phyloP scores from a whole-genome alignment of 805 yeast genomes.

The Jamesozyma jinghongensis region DNA sequence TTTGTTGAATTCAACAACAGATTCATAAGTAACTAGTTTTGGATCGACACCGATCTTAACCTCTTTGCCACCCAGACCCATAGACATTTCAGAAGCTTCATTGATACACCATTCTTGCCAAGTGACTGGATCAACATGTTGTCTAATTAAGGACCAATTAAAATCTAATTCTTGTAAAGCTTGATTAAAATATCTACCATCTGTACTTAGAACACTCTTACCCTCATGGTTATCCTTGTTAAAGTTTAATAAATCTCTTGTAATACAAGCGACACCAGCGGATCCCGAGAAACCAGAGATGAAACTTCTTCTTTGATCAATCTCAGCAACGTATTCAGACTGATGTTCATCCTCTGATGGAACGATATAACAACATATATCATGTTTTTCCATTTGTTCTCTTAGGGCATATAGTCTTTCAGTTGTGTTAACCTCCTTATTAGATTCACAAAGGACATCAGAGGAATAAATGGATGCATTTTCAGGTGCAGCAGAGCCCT shows the following conservation, averaged over 20 bases:
- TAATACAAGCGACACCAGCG: constrained; percentile 85
- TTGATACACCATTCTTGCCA: constrained; percentile 77
- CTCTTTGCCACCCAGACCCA: constrained; percentile 33
- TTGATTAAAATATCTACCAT: constrained; percentile 90
- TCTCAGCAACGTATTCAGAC: constrained; percentile 74
- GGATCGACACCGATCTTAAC: constrained; percentile 77
- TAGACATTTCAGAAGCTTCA: constrained; percentile 38
- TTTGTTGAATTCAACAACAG: constrained; percentile 24
- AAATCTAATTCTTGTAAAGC: constrained; percentile 74
- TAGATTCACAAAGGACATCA: constrained; percentile 31
- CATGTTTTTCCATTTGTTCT: constrained; percentile 49
- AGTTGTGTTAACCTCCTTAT: constrained; percentile 45
- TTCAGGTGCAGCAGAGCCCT: constrained; percentile 2
- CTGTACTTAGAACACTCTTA: constrained; percentile 78
- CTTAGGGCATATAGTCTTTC: constrained; percentile 54
- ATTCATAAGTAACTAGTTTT: constrained; percentile 46
- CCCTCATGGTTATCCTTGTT: constrained; percentile 39
- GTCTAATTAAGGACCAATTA: constrained; percentile 74
- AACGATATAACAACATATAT: constrained; percentile 63
- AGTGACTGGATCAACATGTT: constrained; percentile 62
- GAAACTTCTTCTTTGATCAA: constrained; percentile 75
- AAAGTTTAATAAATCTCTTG: constrained; percentile 38
- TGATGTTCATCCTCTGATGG: constrained; percentile 93
- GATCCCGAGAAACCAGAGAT: constrained; percentile 88
- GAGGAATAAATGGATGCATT: constrained; percentile 33